These are phyloP conservation scores for Akebia trifoliata DNA, from an alignment of 164 flowering plant species.

Conservation along the genomic window DNA sequence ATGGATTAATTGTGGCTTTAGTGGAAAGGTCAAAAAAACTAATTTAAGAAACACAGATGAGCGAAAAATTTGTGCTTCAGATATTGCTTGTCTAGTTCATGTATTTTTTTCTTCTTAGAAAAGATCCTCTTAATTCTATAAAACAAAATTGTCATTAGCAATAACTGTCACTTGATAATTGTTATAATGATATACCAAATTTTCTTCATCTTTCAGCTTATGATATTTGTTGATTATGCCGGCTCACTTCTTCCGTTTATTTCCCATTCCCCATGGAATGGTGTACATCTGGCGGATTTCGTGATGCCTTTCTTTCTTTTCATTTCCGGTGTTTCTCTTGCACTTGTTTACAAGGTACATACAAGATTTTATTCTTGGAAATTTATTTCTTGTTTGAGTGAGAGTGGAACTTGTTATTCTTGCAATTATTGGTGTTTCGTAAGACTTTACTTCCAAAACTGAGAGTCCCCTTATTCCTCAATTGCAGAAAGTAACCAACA, in stretches of 20 bases:
- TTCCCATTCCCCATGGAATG: slow-evolving; percentile 73
- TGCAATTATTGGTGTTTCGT: neutral
- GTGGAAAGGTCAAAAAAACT: too few relatives aligned
- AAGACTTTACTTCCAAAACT: too few relatives aligned
- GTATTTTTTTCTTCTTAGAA: too few relatives aligned
- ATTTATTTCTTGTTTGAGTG: slow-evolving; percentile 1
- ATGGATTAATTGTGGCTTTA: too few relatives aligned
- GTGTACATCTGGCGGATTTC: slow-evolving; percentile 65
- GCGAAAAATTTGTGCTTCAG: too few relatives aligned
- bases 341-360: slow-evolving; percentile 64
- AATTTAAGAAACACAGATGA: too few relatives aligned
- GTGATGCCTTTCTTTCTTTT: slow-evolving; percentile 84
- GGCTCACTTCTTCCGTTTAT: slow-evolving; percentile 48
- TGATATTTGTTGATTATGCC: slow-evolving; percentile 66
- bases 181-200: neutral
- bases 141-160: neutral
- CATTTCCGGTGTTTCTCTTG: slow-evolving; percentile 56
- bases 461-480: too few relatives aligned
- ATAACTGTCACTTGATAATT: neutral
- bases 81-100: too few relatives aligned
- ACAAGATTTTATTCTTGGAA: neutral
- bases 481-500: slow-evolving; percentile 49
- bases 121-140: too few relatives aligned
- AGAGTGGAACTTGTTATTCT: neutral
- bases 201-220: slow-evolving; percentile 39